A percentile compares a stretch with the other conserved stretches of the same genome.
These are phyloP conservation scores for Hansenula sp. DNA, from an alignment of 1,139 yeast species.

Conservation along the genomic window DNA sequence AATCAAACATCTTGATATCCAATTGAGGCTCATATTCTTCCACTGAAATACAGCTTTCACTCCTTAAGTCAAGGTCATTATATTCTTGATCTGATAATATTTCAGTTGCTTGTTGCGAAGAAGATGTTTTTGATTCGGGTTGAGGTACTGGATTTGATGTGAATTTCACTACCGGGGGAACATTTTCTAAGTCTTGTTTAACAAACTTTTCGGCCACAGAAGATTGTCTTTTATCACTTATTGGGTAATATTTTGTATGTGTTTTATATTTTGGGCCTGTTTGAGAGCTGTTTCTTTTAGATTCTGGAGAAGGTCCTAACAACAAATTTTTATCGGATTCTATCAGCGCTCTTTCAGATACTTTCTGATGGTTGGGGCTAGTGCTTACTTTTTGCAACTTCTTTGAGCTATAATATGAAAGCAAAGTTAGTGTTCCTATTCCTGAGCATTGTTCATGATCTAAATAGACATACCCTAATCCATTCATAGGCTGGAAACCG, in stretches of 20 bases:
- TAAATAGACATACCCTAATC: slow-evolving; percentile 1
- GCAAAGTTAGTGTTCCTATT: background rate
- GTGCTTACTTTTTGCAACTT: background rate
- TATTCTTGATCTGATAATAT: slow-evolving; percentile 9
- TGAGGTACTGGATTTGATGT: background rate
- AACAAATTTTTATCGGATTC: background rate
- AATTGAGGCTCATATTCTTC: background rate
- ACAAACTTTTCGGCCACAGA: background rate
- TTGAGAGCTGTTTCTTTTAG: background rate
- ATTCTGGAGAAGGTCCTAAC: background rate
- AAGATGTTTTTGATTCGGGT: background rate
- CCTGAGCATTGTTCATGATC: background rate
- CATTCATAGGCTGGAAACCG: background rate
- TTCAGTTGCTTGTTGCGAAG: background rate
- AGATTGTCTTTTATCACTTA: background rate
- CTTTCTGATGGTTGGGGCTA: background rate
- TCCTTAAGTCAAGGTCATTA: slow-evolving; percentile 6
- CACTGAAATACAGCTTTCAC: background rate
- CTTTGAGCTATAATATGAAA: background rate
- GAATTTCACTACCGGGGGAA: background rate
- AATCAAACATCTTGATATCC: background rate
- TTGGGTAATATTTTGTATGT: background rate
- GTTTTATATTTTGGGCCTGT: background rate
- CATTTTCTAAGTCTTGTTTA: background rate
- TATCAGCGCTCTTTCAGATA: background rate